These are phyloP conservation scores for Epichloe scottii DNA, from an alignment of 2,329 filamentous ascomycete genomes.

Conservation along the genomic window DNA sequence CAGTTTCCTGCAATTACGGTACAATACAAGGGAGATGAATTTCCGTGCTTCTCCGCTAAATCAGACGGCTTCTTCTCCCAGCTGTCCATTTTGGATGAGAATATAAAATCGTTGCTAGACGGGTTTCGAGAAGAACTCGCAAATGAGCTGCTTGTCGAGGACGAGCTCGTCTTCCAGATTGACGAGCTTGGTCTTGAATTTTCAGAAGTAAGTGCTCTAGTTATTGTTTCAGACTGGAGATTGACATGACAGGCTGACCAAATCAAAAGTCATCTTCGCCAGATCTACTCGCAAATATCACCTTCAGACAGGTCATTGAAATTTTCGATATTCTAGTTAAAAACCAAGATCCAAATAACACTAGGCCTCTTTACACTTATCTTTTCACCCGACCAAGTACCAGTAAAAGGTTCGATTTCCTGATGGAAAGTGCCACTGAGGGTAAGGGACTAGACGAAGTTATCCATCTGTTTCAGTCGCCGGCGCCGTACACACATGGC, in stretches of 20 bases:
- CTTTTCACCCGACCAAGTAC: constrained; percentile 28
- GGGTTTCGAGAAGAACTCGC: constrained; percentile 33
- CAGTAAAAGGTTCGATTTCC: constrained; percentile 25
- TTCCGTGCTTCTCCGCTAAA: constrained; percentile 25
- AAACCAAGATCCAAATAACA: constrained; percentile 28
- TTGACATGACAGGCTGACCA: constrained; percentile 13
- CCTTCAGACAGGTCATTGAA: constrained; percentile 28
- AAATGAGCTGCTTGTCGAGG: constrained; percentile 30
- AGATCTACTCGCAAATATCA: constrained; percentile 23
- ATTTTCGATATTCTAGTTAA: constrained; percentile 30
- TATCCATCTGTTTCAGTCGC: constrained; percentile 24
- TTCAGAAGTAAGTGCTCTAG: constrained; percentile 30
- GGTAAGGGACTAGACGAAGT: constrained; percentile 30
- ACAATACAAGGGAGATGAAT: constrained; percentile 31
- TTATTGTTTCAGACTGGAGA: background rate
- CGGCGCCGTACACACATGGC: background rate
- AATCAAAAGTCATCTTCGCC: constrained; percentile 21
- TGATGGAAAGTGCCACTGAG: constrained; percentile 29
- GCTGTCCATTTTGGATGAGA: constrained; percentile 27
- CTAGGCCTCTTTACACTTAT: constrained; percentile 28
- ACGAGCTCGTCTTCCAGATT: constrained; percentile 39
- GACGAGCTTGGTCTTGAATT: constrained; percentile 41
- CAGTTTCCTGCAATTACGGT: constrained; percentile 27
- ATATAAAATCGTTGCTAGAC: constrained; percentile 31
- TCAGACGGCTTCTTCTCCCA: constrained; percentile 33